phyloP scores from a whole-genome alignment of 371 early-diverging fungal species.

The Vairimorpha necatrix region DNA sequence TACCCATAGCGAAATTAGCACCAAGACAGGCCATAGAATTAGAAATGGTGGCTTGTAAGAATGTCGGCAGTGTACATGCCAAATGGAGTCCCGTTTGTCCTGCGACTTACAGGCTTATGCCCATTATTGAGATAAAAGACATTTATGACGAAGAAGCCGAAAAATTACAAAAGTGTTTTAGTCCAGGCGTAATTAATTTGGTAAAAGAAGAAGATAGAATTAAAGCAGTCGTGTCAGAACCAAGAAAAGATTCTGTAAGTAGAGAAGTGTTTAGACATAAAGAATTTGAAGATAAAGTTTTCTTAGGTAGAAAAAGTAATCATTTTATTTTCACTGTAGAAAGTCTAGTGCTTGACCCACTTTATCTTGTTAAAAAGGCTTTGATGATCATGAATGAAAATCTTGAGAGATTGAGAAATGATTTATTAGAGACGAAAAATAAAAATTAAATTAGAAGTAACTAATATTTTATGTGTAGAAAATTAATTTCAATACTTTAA shows the following conservation, averaged over 20 bases:
- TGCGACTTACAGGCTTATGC: constrained; percentile 76
- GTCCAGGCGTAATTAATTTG: constrained; percentile 78
- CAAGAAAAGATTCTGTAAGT: constrained; percentile 85
- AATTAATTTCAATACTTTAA: too few relatives aligned
- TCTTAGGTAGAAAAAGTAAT: constrained; percentile 77
- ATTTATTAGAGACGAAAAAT: constrained; percentile 11
- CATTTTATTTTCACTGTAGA: constrained; percentile 76
- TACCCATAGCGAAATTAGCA: constrained; percentile 84
- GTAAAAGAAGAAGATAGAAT: constrained; percentile 66
- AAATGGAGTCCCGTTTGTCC: constrained; percentile 95
- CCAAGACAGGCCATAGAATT: constrained; percentile 84
- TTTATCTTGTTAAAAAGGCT: constrained; percentile 46
- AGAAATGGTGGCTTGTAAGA: constrained; percentile 81
- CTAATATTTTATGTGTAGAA: too few relatives aligned
- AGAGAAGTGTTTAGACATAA: constrained; percentile 85
- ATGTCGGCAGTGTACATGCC: constrained; percentile 87
- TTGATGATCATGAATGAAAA: constrained; percentile 38
- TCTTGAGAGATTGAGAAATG: constrained; percentile 26
- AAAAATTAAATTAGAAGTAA: neutral
- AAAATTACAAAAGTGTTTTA: constrained; percentile 80
- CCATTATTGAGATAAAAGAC: constrained; percentile 76
- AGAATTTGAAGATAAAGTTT: constrained; percentile 82
- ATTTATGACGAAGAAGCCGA: constrained; percentile 77
- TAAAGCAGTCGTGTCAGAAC: constrained; percentile 77
- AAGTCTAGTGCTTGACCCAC: constrained; percentile 47